Base-by-base conservation (phyloP, 2,329 filamentous ascomycete species). In the Didymella lethalis region DNA sequence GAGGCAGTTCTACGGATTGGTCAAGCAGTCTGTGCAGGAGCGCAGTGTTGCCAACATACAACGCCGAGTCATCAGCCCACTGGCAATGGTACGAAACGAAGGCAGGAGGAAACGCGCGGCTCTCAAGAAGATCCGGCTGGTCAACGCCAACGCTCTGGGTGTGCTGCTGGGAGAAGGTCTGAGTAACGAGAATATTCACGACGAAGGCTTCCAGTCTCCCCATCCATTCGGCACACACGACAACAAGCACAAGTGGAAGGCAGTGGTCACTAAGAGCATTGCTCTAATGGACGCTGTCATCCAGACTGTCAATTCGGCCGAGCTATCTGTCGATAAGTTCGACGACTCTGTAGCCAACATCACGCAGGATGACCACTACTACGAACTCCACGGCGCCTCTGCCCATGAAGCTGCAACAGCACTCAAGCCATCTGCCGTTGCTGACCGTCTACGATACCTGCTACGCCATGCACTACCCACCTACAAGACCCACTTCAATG, bases 101-200 rank as follows among this genome's bases (percentile, higher is more conserved):
- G 91, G 91, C 10, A 85, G 89, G 46, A 82, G 81, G 60, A 97
- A 96, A 75, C 89, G 90, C 70, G 84, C 84, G 3, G 85, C 84
- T 20, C 82, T 98, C 48, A 89, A 86, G 70, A 87, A 86, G 67
- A 82, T 96, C 64, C 86, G 90, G 46, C 86, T 93, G 71, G 87
- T 94, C 77, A 93, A 92, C 54, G 92, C 94, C 1, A 93, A 91
- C 69, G 91, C 92, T 1, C 82, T 98, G 4, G 95, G 95, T 16
- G 86, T 97, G 4, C 81, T 99, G 26, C 88, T 97, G 66, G 92
- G 94, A 54, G 92, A 97, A 73, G 93, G 91, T 2, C 80, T 97
- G 47, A 88, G 87, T 48, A 82, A 82, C 47, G 81, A 83, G 61
- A 82, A 85, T 43, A 80, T 84, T 28, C 86, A 88, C 16, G 85